Conservation (phyloP, 441 rosid species). For the Erodium moschatum region DNA sequence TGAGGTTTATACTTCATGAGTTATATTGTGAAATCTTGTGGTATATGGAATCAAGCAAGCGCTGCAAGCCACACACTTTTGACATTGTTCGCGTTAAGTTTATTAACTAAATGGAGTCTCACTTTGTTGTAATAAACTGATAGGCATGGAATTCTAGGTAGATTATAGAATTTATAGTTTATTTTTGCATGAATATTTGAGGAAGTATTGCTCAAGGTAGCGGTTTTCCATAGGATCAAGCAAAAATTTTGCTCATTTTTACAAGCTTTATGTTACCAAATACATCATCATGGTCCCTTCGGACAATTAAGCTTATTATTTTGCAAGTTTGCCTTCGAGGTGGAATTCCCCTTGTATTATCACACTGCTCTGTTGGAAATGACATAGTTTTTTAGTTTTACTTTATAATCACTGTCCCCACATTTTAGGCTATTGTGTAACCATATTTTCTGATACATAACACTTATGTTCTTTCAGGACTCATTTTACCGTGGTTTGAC, state of each 20-base stretch:
- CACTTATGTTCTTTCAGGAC: constrained; percentile 43
- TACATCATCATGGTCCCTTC: background rate
- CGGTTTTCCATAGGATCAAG: background rate
- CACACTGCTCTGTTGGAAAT: background rate
- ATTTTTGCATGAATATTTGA: background rate
- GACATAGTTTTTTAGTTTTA: background rate
- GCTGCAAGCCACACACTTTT: background rate
- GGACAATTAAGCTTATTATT: background rate
- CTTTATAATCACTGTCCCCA: background rate
- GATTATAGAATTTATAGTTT: background rate
- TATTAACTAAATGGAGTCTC: background rate
- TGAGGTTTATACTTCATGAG: background rate
- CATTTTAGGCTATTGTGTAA: background rate
- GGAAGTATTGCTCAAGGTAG: constrained; percentile 1
- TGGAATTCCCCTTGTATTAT: background rate
- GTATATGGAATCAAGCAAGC: background rate
- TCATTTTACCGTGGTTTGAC: constrained; percentile 92
- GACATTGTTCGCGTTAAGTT: background rate
- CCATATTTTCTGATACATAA: background rate
- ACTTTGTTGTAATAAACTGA: background rate
- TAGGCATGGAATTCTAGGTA: background rate
- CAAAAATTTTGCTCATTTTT: background rate
- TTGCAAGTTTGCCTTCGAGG: background rate
- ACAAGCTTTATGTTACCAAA: background rate
- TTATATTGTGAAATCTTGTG: background rate